phyloP scores from a whole-genome alignment of 495 filamentous ascomycete genomes.

The Penicillium pulvis region DNA sequence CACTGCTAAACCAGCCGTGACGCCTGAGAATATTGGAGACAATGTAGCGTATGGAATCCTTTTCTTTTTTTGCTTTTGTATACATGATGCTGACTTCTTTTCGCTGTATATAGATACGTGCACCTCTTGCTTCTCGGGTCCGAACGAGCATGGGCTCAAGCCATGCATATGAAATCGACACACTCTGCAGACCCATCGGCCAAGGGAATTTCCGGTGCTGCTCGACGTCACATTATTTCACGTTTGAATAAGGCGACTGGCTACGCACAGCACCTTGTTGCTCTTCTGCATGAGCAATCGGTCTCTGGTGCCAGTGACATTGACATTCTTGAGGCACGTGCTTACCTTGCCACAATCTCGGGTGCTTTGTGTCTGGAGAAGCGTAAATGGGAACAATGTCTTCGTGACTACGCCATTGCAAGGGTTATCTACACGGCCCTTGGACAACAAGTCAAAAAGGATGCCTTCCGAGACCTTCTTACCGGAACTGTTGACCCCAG shows the following conservation, averaged over 20 bases:
- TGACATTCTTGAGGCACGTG: conserved; percentile 83
- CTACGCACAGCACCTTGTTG: conserved; percentile 67
- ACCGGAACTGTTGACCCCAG: conserved; percentile 88
- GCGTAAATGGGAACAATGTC: conserved; percentile 78
- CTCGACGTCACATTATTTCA: conserved; percentile 84
- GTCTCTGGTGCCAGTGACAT: conserved; percentile 63
- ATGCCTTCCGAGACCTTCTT: conserved; percentile 82
- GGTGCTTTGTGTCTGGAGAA: conserved; percentile 84
- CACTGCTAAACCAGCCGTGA: conserved; percentile 67
- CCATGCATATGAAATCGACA: conserved; percentile 87
- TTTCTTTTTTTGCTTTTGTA: neutral
- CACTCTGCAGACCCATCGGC: conserved; percentile 72
- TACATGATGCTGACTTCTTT: conserved; percentile 19
- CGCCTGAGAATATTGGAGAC: conserved; percentile 71
- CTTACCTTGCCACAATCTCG: conserved; percentile 72
- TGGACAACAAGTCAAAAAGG: conserved; percentile 61
- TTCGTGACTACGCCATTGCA: conserved; percentile 72
- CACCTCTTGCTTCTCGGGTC: conserved; percentile 79
- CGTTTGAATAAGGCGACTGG: conserved; percentile 76
- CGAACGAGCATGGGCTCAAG: conserved; percentile 95
- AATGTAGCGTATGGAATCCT: conserved; percentile 73
- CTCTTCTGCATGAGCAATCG: conserved; percentile 60
- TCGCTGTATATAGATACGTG: conserved; percentile 60
- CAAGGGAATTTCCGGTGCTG: conserved; percentile 74
- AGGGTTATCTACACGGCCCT: conserved; percentile 82